These are phyloP conservation scores for Monosporascus cannonballus DNA, from an alignment of 2,329 filamentous ascomycete genomes.

Conservation along the genomic window DNA sequence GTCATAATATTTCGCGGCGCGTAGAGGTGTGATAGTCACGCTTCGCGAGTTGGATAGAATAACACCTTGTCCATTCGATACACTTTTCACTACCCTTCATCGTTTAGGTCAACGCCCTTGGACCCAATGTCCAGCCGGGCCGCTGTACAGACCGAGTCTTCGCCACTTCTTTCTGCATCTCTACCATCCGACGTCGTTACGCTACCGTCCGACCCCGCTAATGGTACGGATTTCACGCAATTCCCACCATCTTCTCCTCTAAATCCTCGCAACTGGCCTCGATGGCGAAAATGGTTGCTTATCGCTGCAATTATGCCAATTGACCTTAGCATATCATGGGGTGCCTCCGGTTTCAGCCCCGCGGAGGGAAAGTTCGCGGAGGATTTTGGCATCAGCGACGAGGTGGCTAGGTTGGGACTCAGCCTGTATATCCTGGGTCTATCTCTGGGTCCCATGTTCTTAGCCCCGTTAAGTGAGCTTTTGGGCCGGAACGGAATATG, in stretches of 20 bases:
- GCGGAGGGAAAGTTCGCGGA: slow-evolving; percentile 32
- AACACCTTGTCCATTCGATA: too few relatives aligned
- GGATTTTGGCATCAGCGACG: slow-evolving; percentile 32
- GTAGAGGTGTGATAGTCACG: too few relatives aligned
- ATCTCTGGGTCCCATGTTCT: slow-evolving; percentile 29
- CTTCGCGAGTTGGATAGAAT: too few relatives aligned
- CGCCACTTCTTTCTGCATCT: neutral
- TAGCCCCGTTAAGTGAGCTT: slow-evolving; percentile 31
- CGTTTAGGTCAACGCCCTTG: too few relatives aligned
- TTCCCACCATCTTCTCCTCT: neutral
- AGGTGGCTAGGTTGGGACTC: slow-evolving; percentile 36
- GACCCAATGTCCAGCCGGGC: too few relatives aligned
- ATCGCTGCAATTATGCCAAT: slow-evolving; percentile 23
- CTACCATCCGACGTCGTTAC: neutral
- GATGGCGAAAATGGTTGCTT: slow-evolving; percentile 28
- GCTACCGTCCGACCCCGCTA: neutral
- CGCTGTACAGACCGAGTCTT: neutral
- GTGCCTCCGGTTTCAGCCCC: slow-evolving; percentile 41
- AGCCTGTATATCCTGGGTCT: slow-evolving; percentile 41
- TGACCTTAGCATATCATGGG: slow-evolving; percentile 33
- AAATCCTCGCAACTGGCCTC: slow-evolving; percentile 27
- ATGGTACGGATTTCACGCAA: neutral
- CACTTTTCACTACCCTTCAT: too few relatives aligned
- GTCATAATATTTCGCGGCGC: too few relatives aligned
- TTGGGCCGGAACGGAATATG: slow-evolving; percentile 36